A percentile compares a stretch with the other conserved stretches of the same genome.
phyloP scores from a whole-genome alignment of 2,329 filamentous ascomycete genomes.

The Plenodomus tracheiphilus region DNA sequence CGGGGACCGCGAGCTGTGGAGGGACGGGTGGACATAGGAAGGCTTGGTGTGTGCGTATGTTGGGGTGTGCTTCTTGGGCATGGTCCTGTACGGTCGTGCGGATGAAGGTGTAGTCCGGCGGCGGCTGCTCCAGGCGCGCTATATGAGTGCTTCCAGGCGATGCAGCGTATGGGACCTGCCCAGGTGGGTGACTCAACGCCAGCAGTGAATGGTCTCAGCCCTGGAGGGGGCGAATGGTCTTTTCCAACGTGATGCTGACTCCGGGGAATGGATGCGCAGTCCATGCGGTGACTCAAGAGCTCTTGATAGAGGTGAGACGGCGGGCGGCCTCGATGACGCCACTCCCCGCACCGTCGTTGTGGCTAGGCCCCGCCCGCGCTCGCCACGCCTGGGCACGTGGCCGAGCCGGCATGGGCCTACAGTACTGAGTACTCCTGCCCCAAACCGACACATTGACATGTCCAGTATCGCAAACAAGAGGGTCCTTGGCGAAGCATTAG shows the following conservation, averaged over 20 bases:
- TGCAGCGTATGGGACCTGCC: neutral
- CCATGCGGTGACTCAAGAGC: too few species aligned
- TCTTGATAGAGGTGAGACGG: neutral
- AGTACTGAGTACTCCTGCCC: too few species aligned
- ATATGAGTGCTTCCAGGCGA: constrained; percentile 2
- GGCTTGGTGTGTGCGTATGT: constrained; percentile 48
- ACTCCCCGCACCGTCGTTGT: constrained; percentile 1
- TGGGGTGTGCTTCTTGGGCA: constrained; percentile 54
- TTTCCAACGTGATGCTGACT: too few species aligned
- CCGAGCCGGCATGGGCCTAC: neutral
- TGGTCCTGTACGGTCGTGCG: constrained; percentile 21
- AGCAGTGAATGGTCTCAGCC: neutral
- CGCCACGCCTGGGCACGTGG: constrained; percentile 6
- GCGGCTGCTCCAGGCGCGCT: constrained; percentile 2
- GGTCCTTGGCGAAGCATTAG: too few species aligned
- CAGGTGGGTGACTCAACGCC: constrained; percentile 9
- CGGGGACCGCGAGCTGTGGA: constrained; percentile 35
- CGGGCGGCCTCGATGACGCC: constrained; percentile 4
- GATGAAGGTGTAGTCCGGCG: constrained; percentile 2
- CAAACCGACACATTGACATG: too few species aligned
- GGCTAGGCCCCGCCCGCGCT: neutral
- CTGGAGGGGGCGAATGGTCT: neutral
- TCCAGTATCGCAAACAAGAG: too few species aligned
- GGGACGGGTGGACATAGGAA: constrained; percentile 43
- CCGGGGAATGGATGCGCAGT: too few species aligned